Evolutionary conservation across 2,329 filamentous ascomycete genomes (phyloP).

Genomic region (Ophiobolus disseminans): DNA sequence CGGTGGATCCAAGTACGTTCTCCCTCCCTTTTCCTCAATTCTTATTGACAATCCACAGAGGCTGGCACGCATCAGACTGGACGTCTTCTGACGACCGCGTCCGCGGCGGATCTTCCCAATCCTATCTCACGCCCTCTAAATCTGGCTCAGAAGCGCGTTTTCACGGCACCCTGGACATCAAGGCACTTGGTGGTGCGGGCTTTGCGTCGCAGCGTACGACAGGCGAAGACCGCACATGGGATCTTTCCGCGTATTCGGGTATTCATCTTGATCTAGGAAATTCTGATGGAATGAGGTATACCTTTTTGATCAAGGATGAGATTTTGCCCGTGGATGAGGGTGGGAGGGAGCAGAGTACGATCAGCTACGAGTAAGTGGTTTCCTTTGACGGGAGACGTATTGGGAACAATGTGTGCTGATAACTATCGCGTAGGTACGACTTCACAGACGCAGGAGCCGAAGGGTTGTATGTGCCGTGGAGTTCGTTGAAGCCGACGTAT

Average conservation of each 20-base stretch:
- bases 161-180: conserved; percentile 74
- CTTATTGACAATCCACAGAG: too few species aligned
- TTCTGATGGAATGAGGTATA: conserved; percentile 72
- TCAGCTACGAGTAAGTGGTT: neutral
- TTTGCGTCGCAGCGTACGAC: conserved; percentile 80
- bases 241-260: conserved; percentile 69
- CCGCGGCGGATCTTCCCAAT: conserved; percentile 73
- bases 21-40: neutral
- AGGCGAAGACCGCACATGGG: conserved; percentile 63
- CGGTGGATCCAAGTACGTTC: conserved; percentile 39
- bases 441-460: conserved; percentile 25
- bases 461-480: conserved; percentile 67
- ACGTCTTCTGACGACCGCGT: conserved; percentile 76
- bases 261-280: conserved; percentile 62
- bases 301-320: conserved; percentile 76
- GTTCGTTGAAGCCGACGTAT: conserved; percentile 73
- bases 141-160: conserved; percentile 59
- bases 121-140: conserved; percentile 45
- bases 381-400: neutral
- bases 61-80: conserved; percentile 69
- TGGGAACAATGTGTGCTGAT: neutral
- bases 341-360: conserved; percentile 72
- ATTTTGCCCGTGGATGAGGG: conserved; percentile 64
- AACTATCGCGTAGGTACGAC: conserved; percentile 11
- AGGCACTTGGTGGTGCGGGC: conserved; percentile 77